phyloP scores from a whole-genome alignment of 2,329 filamentous ascomycete genomes.

The Paramyrothecium roridum region DNA sequence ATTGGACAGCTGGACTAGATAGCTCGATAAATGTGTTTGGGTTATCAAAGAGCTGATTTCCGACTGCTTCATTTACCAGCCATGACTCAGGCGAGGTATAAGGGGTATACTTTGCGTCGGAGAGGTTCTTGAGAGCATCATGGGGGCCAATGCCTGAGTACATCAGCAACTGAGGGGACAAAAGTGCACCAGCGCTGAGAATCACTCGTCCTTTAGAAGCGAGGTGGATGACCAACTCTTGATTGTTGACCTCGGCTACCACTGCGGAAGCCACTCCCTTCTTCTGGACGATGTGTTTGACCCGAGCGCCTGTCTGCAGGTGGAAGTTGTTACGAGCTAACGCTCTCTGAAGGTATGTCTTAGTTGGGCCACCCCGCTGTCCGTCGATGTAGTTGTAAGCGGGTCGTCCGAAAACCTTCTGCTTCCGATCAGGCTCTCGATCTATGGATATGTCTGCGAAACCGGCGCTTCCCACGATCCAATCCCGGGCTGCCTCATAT shows the following conservation, averaged over 20 bases:
- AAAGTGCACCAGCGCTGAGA: conserved; percentile 34
- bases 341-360: conserved; percentile 47
- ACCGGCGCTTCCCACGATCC: conserved; percentile 46
- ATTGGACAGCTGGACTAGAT: conserved; percentile 35
- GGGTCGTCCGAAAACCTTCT: conserved; percentile 44
- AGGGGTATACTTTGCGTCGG: conserved; percentile 9
- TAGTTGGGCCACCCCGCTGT: conserved; percentile 44
- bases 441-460: conserved; percentile 46
- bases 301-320: conserved; percentile 38
- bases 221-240: conserved; percentile 25
- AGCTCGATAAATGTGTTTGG: conserved; percentile 53
- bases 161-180: conserved; percentile 39
- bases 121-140: conserved; percentile 26
- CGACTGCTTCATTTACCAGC: conserved; percentile 47
- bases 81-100: conserved; percentile 29
- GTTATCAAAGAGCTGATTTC: conserved; percentile 52
- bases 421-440: conserved; percentile 39
- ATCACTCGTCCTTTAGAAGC: conserved; percentile 24
- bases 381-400: conserved; percentile 45
- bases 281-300: conserved; percentile 39
- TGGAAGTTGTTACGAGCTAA: conserved; percentile 37
- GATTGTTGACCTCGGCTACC: conserved; percentile 27
- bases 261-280: conserved; percentile 38
- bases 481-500: conserved; percentile 42
- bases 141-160: conserved; percentile 39